Base-by-base conservation (phyloP, 225 moss, liverwort and hornwort species). In the Neckera pumila region DNA sequence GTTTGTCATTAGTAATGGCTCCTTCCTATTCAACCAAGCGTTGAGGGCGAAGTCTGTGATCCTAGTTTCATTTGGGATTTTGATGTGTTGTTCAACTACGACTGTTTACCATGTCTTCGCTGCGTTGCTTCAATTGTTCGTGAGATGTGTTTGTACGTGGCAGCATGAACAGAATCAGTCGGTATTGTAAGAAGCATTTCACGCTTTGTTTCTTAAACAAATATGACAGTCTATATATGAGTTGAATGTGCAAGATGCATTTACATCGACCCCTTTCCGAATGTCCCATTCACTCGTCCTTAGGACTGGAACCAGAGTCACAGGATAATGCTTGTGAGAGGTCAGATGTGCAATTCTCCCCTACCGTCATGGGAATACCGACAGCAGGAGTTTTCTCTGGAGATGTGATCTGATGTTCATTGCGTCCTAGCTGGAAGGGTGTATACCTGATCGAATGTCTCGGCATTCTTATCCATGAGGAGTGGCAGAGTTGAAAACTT, bases 291-390 rank as follows among this genome's bases (percentile, higher is more conserved):
- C 3, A 11, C 79, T 79, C 11, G n/a, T 58, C 58, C 17, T 57
- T 11, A 38, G 11, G 17, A 58, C 58, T 17, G 7, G 26, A 58
- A 58, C 58, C 57, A 36, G n/a, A 58, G 17, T 58, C 40, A 57
- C 58, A 26, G 27, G 79, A 38, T 40, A 58, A 40, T 18, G 38
- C 58, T 58, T 58, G 79, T 7, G 69, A 92, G 95, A 88, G 92
- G 93, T 49, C 94, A 95, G 91, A 92, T 95, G 69, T 78, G 81
- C 63, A 64, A 2, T 34, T 34, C 5, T 64, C 34, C 33, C 58
- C 77, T 56, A 10, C 51, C 45, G 31, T 84, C 57, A 25, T 33
- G 18, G 34, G 43, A 30, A 43, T 73, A 45, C 5, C 7, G 33
- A 16, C 60, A 42, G 23, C 42, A 85, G 25, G 40, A 59, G 34